These are phyloP conservation scores for Parastagonospora avenae DNA, from an alignment of 2,329 filamentous ascomycete genomes.

Conservation along the genomic window DNA sequence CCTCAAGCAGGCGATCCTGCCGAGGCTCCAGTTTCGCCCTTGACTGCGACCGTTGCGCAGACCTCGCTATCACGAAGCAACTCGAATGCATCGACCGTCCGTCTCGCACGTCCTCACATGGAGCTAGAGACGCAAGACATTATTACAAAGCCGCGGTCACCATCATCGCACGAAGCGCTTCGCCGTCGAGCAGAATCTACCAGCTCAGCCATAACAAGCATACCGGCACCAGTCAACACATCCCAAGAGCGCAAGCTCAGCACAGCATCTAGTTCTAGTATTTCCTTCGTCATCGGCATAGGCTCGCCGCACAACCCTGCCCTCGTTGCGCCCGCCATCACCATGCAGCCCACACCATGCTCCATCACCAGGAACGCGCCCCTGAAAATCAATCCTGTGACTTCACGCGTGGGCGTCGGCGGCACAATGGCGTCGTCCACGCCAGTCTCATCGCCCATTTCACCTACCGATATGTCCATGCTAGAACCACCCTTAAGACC, in stretches of 20 bases:
- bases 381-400: constrained; percentile 15
- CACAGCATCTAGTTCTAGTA: constrained; percentile 20
- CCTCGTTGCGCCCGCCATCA: constrained; percentile 23
- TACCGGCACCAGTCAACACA: constrained; percentile 2
- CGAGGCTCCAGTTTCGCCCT: not conserved
- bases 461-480: constrained; percentile 9
- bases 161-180: not conserved
- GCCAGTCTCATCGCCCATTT: constrained; percentile 25
- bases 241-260: constrained; percentile 22
- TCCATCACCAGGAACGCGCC: constrained; percentile 29
- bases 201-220: constrained; percentile 13
- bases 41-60: no score
- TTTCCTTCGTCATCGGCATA: constrained; percentile 39
- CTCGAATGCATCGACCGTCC: constrained; percentile 3
- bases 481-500: constrained; percentile 4
- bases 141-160: constrained; percentile 1
- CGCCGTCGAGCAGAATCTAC: constrained; percentile 20
- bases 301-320: constrained; percentile 38
- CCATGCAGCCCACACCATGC: constrained; percentile 23
- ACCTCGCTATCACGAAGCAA: not conserved
- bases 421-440: constrained; percentile 40
- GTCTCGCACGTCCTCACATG: not conserved
- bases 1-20: constrained; percentile 17
- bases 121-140: not conserved
- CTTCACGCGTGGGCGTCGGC: constrained; percentile 28